phyloP scores from a whole-genome alignment of 495 filamentous ascomycete species.

The Geoglossum glabrum region DNA sequence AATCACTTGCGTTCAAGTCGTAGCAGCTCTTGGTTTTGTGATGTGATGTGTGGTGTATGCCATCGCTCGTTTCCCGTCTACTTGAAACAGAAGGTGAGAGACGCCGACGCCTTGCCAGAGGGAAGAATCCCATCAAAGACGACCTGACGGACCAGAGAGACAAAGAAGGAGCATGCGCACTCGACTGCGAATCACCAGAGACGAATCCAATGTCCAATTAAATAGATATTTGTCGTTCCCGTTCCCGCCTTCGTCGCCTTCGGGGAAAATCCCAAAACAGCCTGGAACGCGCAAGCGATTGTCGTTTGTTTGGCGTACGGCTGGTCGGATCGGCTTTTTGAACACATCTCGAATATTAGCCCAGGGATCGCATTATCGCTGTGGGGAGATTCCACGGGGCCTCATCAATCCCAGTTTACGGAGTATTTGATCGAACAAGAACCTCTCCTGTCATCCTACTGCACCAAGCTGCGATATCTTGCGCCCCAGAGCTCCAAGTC shows the following conservation, averaged over 20 bases:
- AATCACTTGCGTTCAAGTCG: not conserved
- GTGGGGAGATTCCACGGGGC: not conserved
- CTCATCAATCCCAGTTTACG: not conserved
- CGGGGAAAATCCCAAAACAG: not conserved
- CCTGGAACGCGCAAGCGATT: not conserved
- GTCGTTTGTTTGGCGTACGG: not conserved
- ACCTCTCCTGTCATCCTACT: not conserved
- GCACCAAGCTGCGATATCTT: not conserved
- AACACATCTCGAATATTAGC: not conserved
- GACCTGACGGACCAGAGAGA: not conserved
- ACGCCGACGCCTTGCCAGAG: not conserved
- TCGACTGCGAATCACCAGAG: not conserved
- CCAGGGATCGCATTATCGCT: not conserved
- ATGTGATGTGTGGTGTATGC: not conserved
- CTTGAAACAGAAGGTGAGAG: not conserved
- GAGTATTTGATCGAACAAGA: not conserved
- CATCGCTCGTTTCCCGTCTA: not conserved
- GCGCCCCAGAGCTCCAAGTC: not conserved
- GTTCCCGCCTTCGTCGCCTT: not conserved
- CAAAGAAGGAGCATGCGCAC: not conserved
- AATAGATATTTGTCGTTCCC: not conserved
- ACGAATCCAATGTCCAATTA: not conserved
- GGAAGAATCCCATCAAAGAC: not conserved
- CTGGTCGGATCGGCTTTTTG: slow-evolving; percentile 1
- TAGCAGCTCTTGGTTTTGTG: not conserved